These are phyloP conservation scores for Mycena belliarum DNA, from an alignment of 768 basidiomycete species.

Conservation along the genomic window DNA sequence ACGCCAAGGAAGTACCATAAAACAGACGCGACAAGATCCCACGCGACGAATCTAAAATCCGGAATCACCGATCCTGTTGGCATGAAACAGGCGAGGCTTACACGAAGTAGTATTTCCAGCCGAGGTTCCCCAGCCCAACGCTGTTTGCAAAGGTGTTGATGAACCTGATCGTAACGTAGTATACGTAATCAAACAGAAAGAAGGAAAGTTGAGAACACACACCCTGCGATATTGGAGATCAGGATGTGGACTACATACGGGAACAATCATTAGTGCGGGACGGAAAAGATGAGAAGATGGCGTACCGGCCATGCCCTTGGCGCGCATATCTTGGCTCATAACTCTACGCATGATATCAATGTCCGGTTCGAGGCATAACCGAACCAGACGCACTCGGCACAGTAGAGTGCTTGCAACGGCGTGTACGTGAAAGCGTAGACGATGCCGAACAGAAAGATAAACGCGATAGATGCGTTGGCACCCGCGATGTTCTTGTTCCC, in stretches of 20 bases:
- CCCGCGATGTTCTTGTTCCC: constrained; percentile 25
- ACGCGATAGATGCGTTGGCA: constrained; percentile 29
- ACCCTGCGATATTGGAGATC: constrained; percentile 29
- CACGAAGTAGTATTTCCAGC: constrained; percentile 31
- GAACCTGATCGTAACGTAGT: constrained; percentile 14
- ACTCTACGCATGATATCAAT: constrained; percentile 12
- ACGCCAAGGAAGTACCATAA: constrained; percentile 29
- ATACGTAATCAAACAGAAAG: background rate
- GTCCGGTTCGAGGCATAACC: background rate
- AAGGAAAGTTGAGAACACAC: background rate
- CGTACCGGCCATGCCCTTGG: constrained; percentile 28
- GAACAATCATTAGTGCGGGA: background rate
- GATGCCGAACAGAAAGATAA: constrained; percentile 29
- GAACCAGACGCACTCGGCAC: constrained; percentile 23
- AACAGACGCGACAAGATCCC: constrained; percentile 24
- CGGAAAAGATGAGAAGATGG: background rate
- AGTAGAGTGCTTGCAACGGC: constrained; percentile 29
- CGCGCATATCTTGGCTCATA: constrained; percentile 30
- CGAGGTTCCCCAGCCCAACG: constrained; percentile 24
- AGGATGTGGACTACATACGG: constrained; percentile 24
- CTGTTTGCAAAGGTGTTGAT: constrained; percentile 31
- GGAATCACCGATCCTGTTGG: background rate
- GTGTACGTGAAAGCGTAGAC: constrained; percentile 29
- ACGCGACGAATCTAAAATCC: constrained; percentile 24
- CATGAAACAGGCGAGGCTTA: background rate